These are phyloP conservation scores for Arthonia radiata DNA, from an alignment of 495 filamentous ascomycete species.

Conservation along the genomic window DNA sequence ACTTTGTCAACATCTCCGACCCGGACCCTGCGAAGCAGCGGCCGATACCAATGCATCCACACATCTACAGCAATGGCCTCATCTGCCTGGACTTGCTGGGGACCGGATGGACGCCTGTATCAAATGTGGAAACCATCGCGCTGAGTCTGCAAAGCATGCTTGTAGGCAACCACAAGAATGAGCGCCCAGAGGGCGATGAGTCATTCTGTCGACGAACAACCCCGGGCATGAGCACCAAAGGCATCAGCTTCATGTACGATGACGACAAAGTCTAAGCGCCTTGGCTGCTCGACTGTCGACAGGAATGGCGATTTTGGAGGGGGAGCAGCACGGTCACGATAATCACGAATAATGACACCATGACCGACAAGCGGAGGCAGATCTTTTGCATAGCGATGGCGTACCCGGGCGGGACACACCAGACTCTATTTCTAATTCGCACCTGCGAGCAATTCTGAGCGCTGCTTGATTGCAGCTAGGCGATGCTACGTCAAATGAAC, in stretches of 20 bases:
- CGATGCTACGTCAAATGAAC: too few species aligned
- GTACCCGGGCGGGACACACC: too few species aligned
- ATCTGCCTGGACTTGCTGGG: slow-evolving; percentile 93
- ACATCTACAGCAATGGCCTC: slow-evolving; percentile 94
- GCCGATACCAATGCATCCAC: slow-evolving; percentile 82
- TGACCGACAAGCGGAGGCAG: too few species aligned
- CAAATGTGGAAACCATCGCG: slow-evolving; percentile 89
- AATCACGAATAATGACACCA: too few species aligned
- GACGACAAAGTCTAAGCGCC: neutral
- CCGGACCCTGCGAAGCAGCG: too few species aligned
- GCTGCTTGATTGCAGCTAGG: too few species aligned
- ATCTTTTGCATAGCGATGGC: too few species aligned
- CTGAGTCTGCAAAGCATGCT: slow-evolving; percentile 98
- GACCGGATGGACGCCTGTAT: slow-evolving; percentile 78
- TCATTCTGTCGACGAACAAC: slow-evolving; percentile 25
- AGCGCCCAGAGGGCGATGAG: slow-evolving; percentile 56
- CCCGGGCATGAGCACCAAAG: neutral
- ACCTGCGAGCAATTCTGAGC: too few species aligned
- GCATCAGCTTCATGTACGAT: neutral
- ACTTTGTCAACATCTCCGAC: slow-evolving; percentile 41
- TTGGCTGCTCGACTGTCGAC: too few species aligned
- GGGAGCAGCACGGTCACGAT: too few species aligned
- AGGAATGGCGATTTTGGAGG: too few species aligned
- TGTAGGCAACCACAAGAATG: slow-evolving; percentile 76
- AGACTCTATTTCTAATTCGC: too few species aligned